These are phyloP conservation scores for Metschnikowia anglica DNA, from an alignment of 805 yeast species.

Conservation along the genomic window DNA sequence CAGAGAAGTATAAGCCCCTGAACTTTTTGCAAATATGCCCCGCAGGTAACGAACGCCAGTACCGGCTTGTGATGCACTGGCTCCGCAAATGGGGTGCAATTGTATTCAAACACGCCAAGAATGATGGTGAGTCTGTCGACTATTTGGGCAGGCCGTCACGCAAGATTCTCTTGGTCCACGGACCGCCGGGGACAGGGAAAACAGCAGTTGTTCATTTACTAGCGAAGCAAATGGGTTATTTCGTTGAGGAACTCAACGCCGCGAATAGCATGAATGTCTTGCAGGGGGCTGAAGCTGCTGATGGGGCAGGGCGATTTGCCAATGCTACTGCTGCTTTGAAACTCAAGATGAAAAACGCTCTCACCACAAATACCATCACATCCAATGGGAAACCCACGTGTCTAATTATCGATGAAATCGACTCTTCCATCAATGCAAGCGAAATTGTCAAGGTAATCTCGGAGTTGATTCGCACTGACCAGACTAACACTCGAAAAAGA, in stretches of 20 bases:
- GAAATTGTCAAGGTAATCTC: constrained; percentile 48
- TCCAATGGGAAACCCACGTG: constrained; percentile 76
- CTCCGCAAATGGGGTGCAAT: constrained; percentile 37
- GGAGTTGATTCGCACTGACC: constrained; percentile 62
- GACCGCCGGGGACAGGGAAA: constrained; percentile 94
- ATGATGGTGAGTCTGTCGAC: constrained; percentile 24
- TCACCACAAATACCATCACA: constrained; percentile 56
- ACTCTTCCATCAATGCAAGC: constrained; percentile 40
- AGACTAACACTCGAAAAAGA: constrained; percentile 4
- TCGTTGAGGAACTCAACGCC: constrained; percentile 82
- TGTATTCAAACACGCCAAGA: constrained; percentile 28
- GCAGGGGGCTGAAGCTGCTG: constrained; percentile 23
- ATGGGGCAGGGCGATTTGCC: constrained; percentile 19
- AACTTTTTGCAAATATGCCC: constrained; percentile 39
- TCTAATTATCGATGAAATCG: constrained; percentile 85
- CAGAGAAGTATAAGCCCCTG: constrained; percentile 42
- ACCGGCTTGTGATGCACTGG: constrained; percentile 41
- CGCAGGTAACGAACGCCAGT: constrained; percentile 46
- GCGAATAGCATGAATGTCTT: constrained; percentile 42
- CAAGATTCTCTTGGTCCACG: constrained; percentile 73
- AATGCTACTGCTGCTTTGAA: constrained; percentile 33
- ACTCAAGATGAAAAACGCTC: constrained; percentile 49
- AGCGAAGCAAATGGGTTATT: constrained; percentile 79
- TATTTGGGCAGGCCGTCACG: constrained; percentile 40
- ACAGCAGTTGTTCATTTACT: constrained; percentile 84